These are phyloP conservation scores for Nakazawaea populi DNA, from an alignment of 805 yeast species.

Conservation along the genomic window DNA sequence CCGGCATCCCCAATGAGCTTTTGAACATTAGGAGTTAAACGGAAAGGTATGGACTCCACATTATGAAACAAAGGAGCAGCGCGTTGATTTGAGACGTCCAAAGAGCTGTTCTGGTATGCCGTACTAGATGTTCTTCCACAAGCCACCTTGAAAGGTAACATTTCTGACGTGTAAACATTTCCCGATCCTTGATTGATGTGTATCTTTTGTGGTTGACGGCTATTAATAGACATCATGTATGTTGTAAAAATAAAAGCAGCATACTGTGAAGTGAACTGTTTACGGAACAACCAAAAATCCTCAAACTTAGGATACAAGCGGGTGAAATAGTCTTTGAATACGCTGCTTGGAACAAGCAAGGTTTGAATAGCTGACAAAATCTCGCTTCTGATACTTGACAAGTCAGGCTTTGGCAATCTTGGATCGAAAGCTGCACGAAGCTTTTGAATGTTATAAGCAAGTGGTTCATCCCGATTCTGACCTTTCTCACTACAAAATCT, in stretches of 20 bases:
- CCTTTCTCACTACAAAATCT: conserved; percentile 70
- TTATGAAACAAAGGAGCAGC: conserved; percentile 83
- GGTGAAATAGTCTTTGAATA: conserved; percentile 73
- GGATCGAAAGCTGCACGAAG: conserved; percentile 91
- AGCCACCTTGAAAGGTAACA: conserved; percentile 85
- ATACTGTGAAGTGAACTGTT: conserved; percentile 90
- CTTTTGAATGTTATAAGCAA: conserved; percentile 79
- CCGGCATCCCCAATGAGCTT: conserved; percentile 91
- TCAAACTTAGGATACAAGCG: conserved; percentile 70
- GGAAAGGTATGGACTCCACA: conserved; percentile 90
- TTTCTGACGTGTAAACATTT: conserved; percentile 87
- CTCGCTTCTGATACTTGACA: conserved; percentile 83
- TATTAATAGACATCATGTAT: conserved; percentile 88
- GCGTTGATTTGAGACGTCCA: conserved; percentile 44
- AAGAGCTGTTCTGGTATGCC: conserved; percentile 35
- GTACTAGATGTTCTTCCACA: conserved; percentile 36
- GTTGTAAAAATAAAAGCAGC: conserved; percentile 91
- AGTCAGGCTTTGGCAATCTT: conserved; percentile 87
- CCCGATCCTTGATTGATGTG: conserved; percentile 79
- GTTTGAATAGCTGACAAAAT: conserved; percentile 88
- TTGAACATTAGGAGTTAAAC: conserved; percentile 94
- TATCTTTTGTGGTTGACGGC: conserved; percentile 91
- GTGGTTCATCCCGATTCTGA: conserved; percentile 82
- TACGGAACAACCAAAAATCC: conserved; percentile 96
- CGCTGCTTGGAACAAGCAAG: conserved; percentile 76